A percentile compares a stretch with the other conserved stretches of the same genome.
These are phyloP conservation scores for Calophaca sinica DNA, from an alignment of 306 rosid genomes.

Conservation along the genomic window DNA sequence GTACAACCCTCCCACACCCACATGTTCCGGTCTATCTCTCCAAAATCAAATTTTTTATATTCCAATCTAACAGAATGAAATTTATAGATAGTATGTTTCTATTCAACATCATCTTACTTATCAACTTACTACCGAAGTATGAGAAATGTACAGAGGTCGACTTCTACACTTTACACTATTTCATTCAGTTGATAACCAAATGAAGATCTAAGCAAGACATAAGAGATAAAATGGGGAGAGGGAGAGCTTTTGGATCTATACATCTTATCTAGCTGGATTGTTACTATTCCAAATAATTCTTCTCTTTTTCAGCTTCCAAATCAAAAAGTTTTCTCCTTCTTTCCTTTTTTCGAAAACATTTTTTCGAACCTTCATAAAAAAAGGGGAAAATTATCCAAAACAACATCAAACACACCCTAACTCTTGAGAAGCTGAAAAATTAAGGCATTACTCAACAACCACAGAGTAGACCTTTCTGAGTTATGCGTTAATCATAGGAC, in stretches of 20 bases:
- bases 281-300: not conserved
- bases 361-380: not conserved
- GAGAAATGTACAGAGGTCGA: not conserved
- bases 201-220: conserved; percentile 15
- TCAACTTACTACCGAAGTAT: not conserved
- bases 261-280: no score
- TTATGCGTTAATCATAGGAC: not conserved
- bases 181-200: conserved; percentile 25
- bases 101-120: not conserved
- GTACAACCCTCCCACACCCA: not conserved
- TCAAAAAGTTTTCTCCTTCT: not conserved
- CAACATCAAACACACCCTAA: conserved; percentile 34
- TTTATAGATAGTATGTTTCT: no score
- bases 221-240: not conserved
- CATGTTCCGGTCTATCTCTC: not conserved
- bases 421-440: not conserved
- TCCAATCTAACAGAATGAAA: conserved; percentile 8
- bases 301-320: not conserved
- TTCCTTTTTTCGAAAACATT: not conserved
- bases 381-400: not conserved
- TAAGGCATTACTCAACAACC: conserved; percentile 21
- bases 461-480: conserved; percentile 2
- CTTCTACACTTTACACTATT: conserved; percentile 5
- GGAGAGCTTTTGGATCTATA: not conserved
- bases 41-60: not conserved